These are phyloP conservation scores for Gillenia trifoliata DNA, from an alignment of 306 rosid genomes.

Conservation along the genomic window DNA sequence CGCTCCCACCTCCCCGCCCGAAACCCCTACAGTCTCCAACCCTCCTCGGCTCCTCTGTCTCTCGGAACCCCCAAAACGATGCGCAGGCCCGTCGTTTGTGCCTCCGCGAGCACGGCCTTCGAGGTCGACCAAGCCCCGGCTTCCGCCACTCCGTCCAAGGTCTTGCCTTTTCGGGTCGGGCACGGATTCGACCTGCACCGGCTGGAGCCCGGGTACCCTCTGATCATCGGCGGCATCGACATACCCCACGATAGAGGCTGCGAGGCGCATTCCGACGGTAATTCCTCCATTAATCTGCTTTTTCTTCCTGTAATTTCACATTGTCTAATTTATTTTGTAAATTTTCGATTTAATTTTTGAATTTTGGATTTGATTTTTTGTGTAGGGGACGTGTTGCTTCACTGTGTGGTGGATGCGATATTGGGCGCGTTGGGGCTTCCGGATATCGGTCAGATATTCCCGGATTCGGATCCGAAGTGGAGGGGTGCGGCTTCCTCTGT, in stretches of 20 bases:
- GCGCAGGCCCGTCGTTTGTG: conserved; percentile 16
- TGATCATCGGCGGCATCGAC: conserved; percentile 88
- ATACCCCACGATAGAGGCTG: conserved; percentile 94
- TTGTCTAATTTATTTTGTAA: not conserved
- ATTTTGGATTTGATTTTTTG: not conserved
- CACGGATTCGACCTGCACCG: conserved; percentile 97
- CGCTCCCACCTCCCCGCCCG: conserved; percentile 6
- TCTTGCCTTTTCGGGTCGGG: conserved; percentile 80
- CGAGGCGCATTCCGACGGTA: conserved; percentile 98
- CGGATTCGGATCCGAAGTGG: conserved; percentile 93
- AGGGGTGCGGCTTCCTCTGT: conserved; percentile 81
- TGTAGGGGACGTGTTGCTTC: conserved; percentile 91
- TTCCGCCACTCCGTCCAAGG: conserved; percentile 45
- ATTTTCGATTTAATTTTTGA: not conserved
- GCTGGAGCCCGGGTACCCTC: conserved; percentile 83
- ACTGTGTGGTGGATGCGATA: conserved; percentile 93
- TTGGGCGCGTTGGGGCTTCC: conserved; percentile 94
- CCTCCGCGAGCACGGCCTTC: conserved; percentile 40
- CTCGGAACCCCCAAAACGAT: conserved; percentile 18
- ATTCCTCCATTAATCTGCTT: not conserved
- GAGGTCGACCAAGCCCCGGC: conserved; percentile 22
- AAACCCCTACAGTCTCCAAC: not conserved
- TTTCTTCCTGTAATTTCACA: not conserved
- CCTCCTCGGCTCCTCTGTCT: not conserved
- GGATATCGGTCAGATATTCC: conserved; percentile 89